These are phyloP conservation scores for Amanita inopinata DNA, from an alignment of 768 basidiomycete genomes.

Conservation along the genomic window DNA sequence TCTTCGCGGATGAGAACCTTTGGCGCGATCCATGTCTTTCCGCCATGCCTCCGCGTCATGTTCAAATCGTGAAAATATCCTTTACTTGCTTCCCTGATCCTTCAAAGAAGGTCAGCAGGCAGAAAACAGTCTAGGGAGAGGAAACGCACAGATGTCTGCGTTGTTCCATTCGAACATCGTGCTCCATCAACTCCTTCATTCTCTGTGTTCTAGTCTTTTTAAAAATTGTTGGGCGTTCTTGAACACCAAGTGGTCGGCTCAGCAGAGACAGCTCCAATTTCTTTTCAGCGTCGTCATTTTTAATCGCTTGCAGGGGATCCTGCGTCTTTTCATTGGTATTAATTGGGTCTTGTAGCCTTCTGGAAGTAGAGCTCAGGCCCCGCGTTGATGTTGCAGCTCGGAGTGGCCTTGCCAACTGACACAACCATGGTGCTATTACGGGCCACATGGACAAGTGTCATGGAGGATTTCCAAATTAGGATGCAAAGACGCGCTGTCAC, in stretches of 20 bases:
- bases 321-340: neutral
- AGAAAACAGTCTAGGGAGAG: neutral
- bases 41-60: constrained; percentile 71
- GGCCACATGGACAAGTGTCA: too few relatives aligned
- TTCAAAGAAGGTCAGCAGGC: constrained; percentile 12
- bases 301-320: neutral
- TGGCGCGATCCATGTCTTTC: constrained; percentile 93
- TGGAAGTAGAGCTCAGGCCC: neutral
- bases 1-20: constrained; percentile 83
- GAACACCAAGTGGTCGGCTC: constrained; percentile 68
- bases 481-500: constrained; percentile 17
- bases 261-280: constrained; percentile 27
- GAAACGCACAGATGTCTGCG: constrained; percentile 48
- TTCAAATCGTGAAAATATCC: constrained; percentile 86
- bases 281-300: constrained; percentile 8
- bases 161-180: constrained; percentile 60
- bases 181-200: constrained; percentile 61
- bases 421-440: neutral
- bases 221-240: constrained; percentile 53
- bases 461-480: neutral
- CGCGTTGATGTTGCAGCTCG: neutral
- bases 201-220: constrained; percentile 50
- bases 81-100: constrained; percentile 48
- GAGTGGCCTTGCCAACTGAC: neutral
- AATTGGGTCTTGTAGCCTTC: neutral